Evolutionary conservation across 225 moss, liverwort and hornwort genomes (phyloP).

Genomic region (Physcomitrium patens): DNA sequence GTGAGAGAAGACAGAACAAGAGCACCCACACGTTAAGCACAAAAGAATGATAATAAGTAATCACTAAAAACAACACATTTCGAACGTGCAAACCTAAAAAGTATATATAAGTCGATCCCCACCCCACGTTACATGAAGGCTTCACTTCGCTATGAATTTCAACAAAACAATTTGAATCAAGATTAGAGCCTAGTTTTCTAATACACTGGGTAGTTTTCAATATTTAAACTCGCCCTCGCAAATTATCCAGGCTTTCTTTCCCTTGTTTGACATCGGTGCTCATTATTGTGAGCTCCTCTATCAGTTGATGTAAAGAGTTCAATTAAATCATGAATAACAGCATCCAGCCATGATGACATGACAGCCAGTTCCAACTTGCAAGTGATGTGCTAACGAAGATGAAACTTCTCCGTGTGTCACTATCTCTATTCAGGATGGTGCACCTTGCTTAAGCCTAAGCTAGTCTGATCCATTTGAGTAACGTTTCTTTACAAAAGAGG

Average conservation of each 20-base stretch:
- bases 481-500: slow-evolving; percentile 1
- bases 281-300: slow-evolving; percentile 45
- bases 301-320: slow-evolving; percentile 25
- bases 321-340: not conserved
- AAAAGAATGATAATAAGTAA: not conserved
- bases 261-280: slow-evolving; percentile 45
- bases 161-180: not conserved
- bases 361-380: not conserved
- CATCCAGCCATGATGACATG: slow-evolving; percentile 8
- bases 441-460: not conserved
- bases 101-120: not conserved
- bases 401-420: slow-evolving; percentile 14
- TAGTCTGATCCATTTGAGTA: not conserved
- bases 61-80: not conserved
- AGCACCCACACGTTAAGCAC: not conserved
- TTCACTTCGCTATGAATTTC: slow-evolving; percentile 2
- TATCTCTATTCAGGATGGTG: not conserved
- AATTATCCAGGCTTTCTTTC: slow-evolving; percentile 60
- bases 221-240: not conserved
- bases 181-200: slow-evolving; percentile 1
- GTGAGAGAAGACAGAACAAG: not conserved
- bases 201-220: not conserved
- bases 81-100: slow-evolving; percentile 6
- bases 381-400: slow-evolving; percentile 22
- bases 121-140: not conserved